Evolutionary conservation across 257 asterid genomes (phyloP).

Genomic region (Solanum rostratum): DNA sequence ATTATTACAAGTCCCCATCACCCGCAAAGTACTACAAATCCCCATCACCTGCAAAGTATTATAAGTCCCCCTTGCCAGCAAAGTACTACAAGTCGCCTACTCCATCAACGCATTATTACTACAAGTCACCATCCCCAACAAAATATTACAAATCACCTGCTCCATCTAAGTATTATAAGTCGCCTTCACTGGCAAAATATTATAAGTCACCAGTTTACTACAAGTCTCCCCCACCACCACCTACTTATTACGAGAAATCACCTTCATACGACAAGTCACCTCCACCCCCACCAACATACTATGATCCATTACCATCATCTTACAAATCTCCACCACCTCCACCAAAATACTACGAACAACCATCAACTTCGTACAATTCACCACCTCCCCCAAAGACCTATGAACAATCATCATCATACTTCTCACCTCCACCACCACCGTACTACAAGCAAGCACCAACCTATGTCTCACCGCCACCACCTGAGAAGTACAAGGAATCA

Average conservation of each 20-base stretch:
- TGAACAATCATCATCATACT: background rate
- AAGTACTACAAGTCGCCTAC: background rate
- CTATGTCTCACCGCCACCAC: background rate
- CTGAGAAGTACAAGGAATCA: background rate
- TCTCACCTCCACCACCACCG: background rate
- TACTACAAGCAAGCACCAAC: background rate
- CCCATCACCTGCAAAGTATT: background rate
- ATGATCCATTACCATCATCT: background rate
- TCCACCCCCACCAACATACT: background rate
- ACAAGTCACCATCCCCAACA: background rate
- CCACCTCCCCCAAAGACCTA: background rate
- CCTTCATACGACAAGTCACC: background rate
- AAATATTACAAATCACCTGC: background rate
- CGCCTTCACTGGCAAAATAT: background rate
- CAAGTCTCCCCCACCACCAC: background rate
- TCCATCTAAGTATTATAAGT: background rate
- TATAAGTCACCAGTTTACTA: background rate
- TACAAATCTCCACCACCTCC: background rate
- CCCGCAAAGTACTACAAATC: background rate
- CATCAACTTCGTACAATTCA: background rate
- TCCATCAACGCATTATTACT: background rate
- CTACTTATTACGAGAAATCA: background rate
- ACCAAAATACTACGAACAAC: background rate
- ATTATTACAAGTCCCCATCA: background rate
- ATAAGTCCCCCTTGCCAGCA: background rate